phyloP scores from a whole-genome alignment of 352 stramenopile species.

The Stephanocyclus meneghinianus region DNA sequence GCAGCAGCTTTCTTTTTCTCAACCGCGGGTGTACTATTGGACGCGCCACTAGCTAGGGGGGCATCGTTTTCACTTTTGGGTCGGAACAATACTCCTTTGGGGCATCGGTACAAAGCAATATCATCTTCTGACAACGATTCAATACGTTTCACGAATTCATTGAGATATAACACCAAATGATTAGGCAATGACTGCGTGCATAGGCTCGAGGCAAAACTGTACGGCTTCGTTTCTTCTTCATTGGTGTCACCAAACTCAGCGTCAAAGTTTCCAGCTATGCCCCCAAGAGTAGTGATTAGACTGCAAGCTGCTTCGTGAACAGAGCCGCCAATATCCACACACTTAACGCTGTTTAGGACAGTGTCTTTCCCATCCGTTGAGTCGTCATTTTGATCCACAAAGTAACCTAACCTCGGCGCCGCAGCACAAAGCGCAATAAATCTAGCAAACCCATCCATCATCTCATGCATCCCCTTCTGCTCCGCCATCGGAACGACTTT shows the following conservation, averaged over 20 bases:
- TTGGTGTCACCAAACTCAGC: slow-evolving; percentile 59
- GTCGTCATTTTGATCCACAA: not conserved
- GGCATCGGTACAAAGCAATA: slow-evolving; percentile 62
- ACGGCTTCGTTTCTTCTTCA: slow-evolving; percentile 56
- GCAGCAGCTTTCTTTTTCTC: slow-evolving; percentile 41
- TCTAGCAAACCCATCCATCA: slow-evolving; percentile 30
- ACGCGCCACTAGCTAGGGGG: not conserved
- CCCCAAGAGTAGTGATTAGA: slow-evolving; percentile 64
- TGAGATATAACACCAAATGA: slow-evolving; percentile 40
- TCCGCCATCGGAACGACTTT: slow-evolving; percentile 29
- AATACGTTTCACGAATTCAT: slow-evolving; percentile 21
- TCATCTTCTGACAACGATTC: slow-evolving; percentile 61
- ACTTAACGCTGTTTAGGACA: not conserved
- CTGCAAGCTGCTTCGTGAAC: slow-evolving; percentile 61
- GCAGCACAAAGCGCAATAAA: slow-evolving; percentile 50
- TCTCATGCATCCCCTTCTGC: slow-evolving; percentile 21
- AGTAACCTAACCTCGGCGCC: slow-evolving; percentile 14
- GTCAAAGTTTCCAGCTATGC: slow-evolving; percentile 65
- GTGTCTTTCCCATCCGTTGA: not conserved
- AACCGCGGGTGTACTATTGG: not conserved
- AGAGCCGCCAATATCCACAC: slow-evolving; percentile 23
- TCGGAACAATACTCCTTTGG: slow-evolving; percentile 60
- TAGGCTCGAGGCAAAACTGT: slow-evolving; percentile 58
- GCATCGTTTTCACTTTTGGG: slow-evolving; percentile 3
- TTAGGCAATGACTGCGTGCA: slow-evolving; percentile 60